Evolutionary conservation across 2,329 filamentous ascomycete species (phyloP), one percentile per base, ranked within the genome.

Genomic region (Orbilia brochopaga): DNA sequence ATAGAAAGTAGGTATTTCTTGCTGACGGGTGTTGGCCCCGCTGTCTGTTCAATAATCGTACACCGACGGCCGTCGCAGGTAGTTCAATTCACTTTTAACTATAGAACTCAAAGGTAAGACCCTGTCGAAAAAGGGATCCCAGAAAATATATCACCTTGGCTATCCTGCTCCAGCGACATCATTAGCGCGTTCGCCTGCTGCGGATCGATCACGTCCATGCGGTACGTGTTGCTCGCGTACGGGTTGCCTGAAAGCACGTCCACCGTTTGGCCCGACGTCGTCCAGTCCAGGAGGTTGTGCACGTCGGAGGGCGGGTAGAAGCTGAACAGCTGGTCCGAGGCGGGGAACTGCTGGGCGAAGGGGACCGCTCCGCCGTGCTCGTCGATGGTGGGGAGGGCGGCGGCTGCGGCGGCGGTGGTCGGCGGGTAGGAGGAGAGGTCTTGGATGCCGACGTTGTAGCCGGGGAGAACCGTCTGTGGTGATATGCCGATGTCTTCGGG

Each of bases 61-160:
- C 67, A 72, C 60, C 55, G 67, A 72, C 67, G 67, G 67, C 37
- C 67, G 67, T 51, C 67, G 67, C 60, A 60, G 67, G 40, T 65
- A 72, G 67, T 65, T 72, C 51, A 72, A 60, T 56, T 72, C 55
- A 65, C 62, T 72, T 72, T 72, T 72, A 65, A 72, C 67, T 72
- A 72, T 65, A 72, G 65, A n/a, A n/a, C n/a, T 72, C 54, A 72
- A 72, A 72, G 67, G 67, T 72, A 72, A 72, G 67, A 72, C 57
- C 67, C 67, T 72, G 67, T 63, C 32, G 67, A 72, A 61, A 72
- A 72, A 61, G 67, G 67, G 44, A 72, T 72, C 67, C 67, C 67
- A 72, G 67, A 72, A 72, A 72, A 72, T 72, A 72, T 72, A 72
- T 72, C 67, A 72, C 67, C 67, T 72, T 72, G 67, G 30, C 67